phyloP scores from a whole-genome alignment of 257 asterid species.

The Nicotiana knightiana region DNA sequence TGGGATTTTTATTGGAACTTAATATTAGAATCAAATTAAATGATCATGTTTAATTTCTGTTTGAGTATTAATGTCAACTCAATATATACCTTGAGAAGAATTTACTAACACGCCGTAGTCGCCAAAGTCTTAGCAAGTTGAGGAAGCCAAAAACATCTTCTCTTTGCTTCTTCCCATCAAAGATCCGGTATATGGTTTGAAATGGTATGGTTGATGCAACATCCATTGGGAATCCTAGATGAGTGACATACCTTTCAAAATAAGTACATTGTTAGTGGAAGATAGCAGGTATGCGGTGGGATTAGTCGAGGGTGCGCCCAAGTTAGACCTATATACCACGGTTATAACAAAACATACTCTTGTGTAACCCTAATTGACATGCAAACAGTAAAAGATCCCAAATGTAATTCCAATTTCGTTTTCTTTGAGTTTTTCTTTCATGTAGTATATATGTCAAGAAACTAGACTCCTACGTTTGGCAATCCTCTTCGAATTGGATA shows the following conservation, averaged over 20 bases:
- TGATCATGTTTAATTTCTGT: background rate
- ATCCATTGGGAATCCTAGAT: constrained; percentile 76
- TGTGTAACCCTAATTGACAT: background rate
- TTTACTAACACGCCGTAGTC: constrained; percentile 83
- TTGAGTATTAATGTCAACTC: background rate
- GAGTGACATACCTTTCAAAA: constrained; percentile 45
- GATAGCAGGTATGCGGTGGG: too few relatives aligned
- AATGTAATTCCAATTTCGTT: background rate
- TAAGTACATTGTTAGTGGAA: background rate
- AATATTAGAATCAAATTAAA: background rate
- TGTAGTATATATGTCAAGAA: background rate
- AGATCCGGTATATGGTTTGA: constrained; percentile 44
- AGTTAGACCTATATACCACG: too few relatives aligned
- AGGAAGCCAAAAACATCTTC: constrained; percentile 70
- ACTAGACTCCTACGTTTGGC: background rate
- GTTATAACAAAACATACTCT: background rate
- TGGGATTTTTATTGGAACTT: background rate
- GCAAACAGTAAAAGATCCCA: background rate
- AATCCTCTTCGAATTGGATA: background rate
- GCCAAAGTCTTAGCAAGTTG: constrained; percentile 91
- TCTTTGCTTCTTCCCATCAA: constrained; percentile 35
- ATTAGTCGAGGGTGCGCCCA: too few relatives aligned
- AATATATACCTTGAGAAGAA: constrained; percentile 63
- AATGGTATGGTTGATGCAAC: constrained; percentile 87
- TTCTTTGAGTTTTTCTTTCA: background rate